Percentiles rank a stretch among this genome's conserved stretches.
phyloP scores from a whole-genome alignment of 2,329 filamentous ascomycete species.

The Ceratocystis destructans region DNA sequence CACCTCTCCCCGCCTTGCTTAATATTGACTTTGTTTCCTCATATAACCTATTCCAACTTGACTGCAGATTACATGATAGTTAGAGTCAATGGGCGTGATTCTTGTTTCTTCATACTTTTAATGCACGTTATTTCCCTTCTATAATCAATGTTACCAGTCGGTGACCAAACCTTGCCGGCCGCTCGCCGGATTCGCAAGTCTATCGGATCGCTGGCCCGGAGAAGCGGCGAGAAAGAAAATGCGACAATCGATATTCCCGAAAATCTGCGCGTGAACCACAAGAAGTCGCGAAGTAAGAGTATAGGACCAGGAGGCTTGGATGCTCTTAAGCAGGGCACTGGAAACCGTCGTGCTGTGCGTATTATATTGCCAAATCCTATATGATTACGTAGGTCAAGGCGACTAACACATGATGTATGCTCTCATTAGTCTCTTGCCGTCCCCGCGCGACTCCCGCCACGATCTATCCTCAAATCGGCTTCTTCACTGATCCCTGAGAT shows the following conservation, averaged over 20 bases:
- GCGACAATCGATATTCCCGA: constrained; percentile 51
- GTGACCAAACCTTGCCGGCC: constrained; percentile 35
- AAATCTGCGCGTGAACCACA: constrained; percentile 37
- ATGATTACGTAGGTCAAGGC: background rate
- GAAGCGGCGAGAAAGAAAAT: constrained; percentile 57
- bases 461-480: constrained; percentile 71
- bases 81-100: background rate
- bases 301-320: constrained; percentile 85
- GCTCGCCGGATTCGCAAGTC: constrained; percentile 54
- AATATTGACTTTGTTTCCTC: background rate
- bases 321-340: constrained; percentile 58
- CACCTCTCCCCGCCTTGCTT: background rate
- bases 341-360: constrained; percentile 67
- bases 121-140: background rate
- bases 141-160: constrained; percentile 12
- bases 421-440: constrained; percentile 40
- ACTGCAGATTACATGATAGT: background rate
- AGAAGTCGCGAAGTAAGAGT: constrained; percentile 85
- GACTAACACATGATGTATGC: background rate
- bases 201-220: constrained; percentile 43
- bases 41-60: background rate
- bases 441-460: constrained; percentile 37
- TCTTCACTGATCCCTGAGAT: constrained; percentile 51
- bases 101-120: background rate
- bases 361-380: background rate